phyloP scores from a whole-genome alignment of 2,329 filamentous ascomycete genomes.

The Reticulascus tulasneorum region DNA sequence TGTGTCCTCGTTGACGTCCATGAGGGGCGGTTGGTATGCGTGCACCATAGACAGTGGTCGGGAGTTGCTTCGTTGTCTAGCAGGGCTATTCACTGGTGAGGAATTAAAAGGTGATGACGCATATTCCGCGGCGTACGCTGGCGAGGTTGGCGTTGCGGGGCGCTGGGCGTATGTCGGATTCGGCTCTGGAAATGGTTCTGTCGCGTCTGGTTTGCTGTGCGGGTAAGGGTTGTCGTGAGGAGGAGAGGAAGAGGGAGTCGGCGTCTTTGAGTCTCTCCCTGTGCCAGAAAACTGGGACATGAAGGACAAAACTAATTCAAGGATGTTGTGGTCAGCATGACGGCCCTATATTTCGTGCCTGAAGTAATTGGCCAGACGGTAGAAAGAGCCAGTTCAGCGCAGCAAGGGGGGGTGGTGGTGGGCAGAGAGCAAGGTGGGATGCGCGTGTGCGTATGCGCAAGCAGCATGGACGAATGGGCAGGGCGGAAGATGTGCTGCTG shows the following conservation, averaged over 20 bases:
- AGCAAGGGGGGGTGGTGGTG: not conserved
- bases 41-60: conserved; percentile 83
- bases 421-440: conserved; percentile 1
- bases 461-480: conserved; percentile 1
- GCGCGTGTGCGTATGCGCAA: conserved; percentile 2
- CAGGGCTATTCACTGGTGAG: conserved; percentile 38
- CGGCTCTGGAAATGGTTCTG: conserved; percentile 10
- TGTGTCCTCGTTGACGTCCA: conserved; percentile 81
- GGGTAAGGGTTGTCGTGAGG: conserved; percentile 23
- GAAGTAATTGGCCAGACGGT: conserved; percentile 12
- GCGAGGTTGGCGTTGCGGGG: conserved; percentile 29
- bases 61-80: conserved; percentile 48
- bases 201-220: conserved; percentile 1
- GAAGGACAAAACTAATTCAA: conserved; percentile 71
- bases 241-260: conserved; percentile 42
- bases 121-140: conserved; percentile 32
- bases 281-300: conserved; percentile 72
- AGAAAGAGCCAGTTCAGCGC: conserved; percentile 4
- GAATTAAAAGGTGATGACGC: conserved; percentile 34
- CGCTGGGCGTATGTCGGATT: conserved; percentile 20
- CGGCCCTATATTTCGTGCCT: conserved; percentile 6
- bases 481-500: conserved; percentile 1
- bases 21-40: conserved; percentile 77
- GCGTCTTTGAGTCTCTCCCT: conserved; percentile 35
- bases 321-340: conserved; percentile 13